phyloP scores from a whole-genome alignment of 2,329 filamentous ascomycete genomes.

The Fusarium sarcochroum region DNA sequence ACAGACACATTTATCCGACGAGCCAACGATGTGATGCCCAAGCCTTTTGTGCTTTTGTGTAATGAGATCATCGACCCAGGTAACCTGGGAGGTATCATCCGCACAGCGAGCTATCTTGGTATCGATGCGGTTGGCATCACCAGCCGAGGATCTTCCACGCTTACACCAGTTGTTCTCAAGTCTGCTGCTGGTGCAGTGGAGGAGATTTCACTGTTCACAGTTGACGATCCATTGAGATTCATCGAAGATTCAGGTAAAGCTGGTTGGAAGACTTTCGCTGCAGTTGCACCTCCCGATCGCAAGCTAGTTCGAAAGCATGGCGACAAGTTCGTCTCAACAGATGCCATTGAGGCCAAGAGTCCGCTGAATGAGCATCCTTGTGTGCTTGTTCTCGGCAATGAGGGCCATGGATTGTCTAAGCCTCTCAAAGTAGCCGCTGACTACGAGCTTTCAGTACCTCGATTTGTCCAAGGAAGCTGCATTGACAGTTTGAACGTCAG shows the following conservation, averaged over 20 bases:
- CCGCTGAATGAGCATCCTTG: slow-evolving; percentile 74
- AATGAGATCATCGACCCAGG: slow-evolving; percentile 87
- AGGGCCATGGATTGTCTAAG: slow-evolving; percentile 80
- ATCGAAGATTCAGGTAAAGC: slow-evolving; percentile 74
- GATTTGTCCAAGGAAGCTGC: slow-evolving; percentile 63
- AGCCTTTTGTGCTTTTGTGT: slow-evolving; percentile 80
- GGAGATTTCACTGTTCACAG: slow-evolving; percentile 78
- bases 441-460: slow-evolving; percentile 74
- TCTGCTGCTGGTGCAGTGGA: slow-evolving; percentile 91
- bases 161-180: slow-evolving; percentile 86
- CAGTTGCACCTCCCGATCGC: slow-evolving; percentile 66
- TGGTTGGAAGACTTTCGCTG: slow-evolving; percentile 89
- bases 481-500: slow-evolving; percentile 96
- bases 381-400: slow-evolving; percentile 86
- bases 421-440: slow-evolving; percentile 77
- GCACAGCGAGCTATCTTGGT: slow-evolving; percentile 91
- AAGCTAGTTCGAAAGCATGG: slow-evolving; percentile 53
- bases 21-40: slow-evolving; percentile 55
- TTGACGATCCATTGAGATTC: slow-evolving; percentile 78
- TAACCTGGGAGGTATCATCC: slow-evolving; percentile 90
- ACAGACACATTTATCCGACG: slow-evolving; percentile 63
- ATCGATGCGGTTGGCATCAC: slow-evolving; percentile 86
- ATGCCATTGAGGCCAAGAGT: slow-evolving; percentile 63
- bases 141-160: slow-evolving; percentile 77
- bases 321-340: slow-evolving; percentile 64